Base-by-base conservation (phyloP, 768 basidiomycete genomes). In the Leccinum fibrillosum region DNA sequence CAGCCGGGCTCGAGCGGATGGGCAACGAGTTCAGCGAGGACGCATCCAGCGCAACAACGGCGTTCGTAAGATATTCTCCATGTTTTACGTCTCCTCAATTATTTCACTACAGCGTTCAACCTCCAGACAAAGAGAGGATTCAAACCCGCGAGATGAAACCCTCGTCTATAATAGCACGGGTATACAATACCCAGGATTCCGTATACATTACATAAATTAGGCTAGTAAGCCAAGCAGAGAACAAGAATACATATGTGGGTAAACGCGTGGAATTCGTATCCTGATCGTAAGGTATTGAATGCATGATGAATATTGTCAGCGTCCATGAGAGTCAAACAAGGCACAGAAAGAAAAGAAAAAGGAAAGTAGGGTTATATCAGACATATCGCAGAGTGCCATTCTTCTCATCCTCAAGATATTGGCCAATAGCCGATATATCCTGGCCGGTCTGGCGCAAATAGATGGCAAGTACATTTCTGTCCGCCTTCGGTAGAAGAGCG, bases 341-440 rank as follows among this genome's bases (percentile, higher is more conserved):
- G 17, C 4, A 39, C 7, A 28, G 45, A 59, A 62, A 63, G 35
- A 32, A 54, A 25, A 49, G 49, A 52, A 52, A 47, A 39, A n/a
- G 37, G 23, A 37, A 44, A 21, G 21, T 21, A 47, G 54, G 47
- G 44, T 60, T 55, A 28, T 32, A 62, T 68, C 65, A 77, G 42
- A 74, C 69, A 45, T 69, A 61, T 57, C 78, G 76, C 50, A 91
- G 68, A 49, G 76, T 79, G 32, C 89, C 89, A 65, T 86, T 89
- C 75, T 86, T 88, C 69, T 91, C 88, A 62, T 93, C 91, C 62
- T 91, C 90, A 11, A 93, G 76, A 69, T 90, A 93, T 67, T 90
- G 87, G 15, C 89, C 89, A 64, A 93, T 90, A n/a, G 91, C 91
- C 45, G 90, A 75, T 45, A 92, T 88, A 71, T 91, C 90, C 67